Percentiles rank a stretch among this genome's conserved stretches.
Evolutionary conservation across 495 filamentous ascomycete species (phyloP).

Genomic region (Tuber melanosporum): DNA sequence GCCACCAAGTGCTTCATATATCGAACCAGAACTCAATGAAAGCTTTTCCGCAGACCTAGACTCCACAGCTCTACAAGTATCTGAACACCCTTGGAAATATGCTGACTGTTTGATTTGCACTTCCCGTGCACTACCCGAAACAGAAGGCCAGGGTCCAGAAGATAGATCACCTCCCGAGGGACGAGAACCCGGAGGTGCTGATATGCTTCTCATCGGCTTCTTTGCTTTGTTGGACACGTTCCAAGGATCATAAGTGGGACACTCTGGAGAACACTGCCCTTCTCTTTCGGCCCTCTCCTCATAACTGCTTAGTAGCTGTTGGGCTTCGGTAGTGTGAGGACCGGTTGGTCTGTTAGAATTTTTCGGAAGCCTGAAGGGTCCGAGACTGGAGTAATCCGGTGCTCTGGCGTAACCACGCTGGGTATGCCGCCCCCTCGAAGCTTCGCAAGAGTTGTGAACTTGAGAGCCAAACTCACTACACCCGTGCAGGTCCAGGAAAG

Average conservation of each 20-base stretch:
- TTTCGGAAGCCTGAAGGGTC: not conserved
- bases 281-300: not conserved
- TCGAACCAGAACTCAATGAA: not conserved
- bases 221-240: not conserved
- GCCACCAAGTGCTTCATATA: not conserved
- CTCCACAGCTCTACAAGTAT: not conserved
- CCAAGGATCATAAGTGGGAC: not conserved
- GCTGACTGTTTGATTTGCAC: not conserved
- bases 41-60: not conserved
- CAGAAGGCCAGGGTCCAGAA: not conserved
- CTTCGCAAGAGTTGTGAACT: not conserved
- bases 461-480: not conserved
- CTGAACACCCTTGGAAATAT: not conserved
- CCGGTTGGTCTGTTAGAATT: not conserved
- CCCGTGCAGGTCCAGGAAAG: not conserved
- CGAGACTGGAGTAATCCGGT: not conserved
- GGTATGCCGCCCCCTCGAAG: not conserved
- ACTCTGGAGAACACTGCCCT: not conserved
- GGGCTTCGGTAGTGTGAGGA: not conserved
- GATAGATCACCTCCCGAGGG: not conserved
- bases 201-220: not conserved
- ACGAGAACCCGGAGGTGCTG: not conserved
- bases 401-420: not conserved
- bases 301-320: no score
- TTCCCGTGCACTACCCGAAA: not conserved